These are phyloP conservation scores for Colletotrichum endophyticum DNA, from an alignment of 2,329 filamentous ascomycete species.

Conservation along the genomic window DNA sequence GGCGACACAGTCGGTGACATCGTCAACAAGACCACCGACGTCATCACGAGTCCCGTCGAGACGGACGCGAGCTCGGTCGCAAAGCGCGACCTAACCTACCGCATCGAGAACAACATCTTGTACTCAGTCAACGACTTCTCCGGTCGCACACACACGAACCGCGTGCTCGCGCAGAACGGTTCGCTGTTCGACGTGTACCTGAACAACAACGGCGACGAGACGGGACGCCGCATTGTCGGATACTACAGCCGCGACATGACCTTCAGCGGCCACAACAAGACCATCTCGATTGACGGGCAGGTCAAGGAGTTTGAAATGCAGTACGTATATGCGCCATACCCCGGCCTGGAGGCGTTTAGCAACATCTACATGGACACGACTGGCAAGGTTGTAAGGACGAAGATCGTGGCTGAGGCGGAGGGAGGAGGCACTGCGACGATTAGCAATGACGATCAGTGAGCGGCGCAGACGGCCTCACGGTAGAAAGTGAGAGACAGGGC, in stretches of 20 bases:
- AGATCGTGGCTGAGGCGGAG: slow-evolving; percentile 55
- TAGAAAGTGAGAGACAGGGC: neutral
- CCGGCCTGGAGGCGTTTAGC: slow-evolving; percentile 47
- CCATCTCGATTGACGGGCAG: slow-evolving; percentile 46
- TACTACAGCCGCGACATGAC: slow-evolving; percentile 56
- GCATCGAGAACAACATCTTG: slow-evolving; percentile 61
- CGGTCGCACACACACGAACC: slow-evolving; percentile 61
- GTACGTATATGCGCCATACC: slow-evolving; percentile 58
- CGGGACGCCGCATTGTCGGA: slow-evolving; percentile 47
- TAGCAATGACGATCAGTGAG: slow-evolving; percentile 37
- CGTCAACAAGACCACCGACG: slow-evolving; percentile 37
- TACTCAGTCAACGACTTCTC: slow-evolving; percentile 66
- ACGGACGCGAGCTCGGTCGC: neutral
- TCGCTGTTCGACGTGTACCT: slow-evolving; percentile 58
- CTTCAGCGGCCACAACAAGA: slow-evolving; percentile 58
- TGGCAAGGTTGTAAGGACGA: slow-evolving; percentile 54
- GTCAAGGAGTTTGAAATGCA: slow-evolving; percentile 52
- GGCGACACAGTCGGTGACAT: slow-evolving; percentile 53
- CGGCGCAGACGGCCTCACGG: neutral
- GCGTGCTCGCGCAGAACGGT: slow-evolving; percentile 59
- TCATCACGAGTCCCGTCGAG: slow-evolving; percentile 19
- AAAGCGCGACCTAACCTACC: slow-evolving; percentile 40
- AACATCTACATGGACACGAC: slow-evolving; percentile 52
- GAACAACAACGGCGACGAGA: slow-evolving; percentile 57
- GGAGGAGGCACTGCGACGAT: slow-evolving; percentile 59